Conservation (phyloP, 495 filamentous ascomycete genomes). For the Massariosphaeria phaeospora region DNA sequence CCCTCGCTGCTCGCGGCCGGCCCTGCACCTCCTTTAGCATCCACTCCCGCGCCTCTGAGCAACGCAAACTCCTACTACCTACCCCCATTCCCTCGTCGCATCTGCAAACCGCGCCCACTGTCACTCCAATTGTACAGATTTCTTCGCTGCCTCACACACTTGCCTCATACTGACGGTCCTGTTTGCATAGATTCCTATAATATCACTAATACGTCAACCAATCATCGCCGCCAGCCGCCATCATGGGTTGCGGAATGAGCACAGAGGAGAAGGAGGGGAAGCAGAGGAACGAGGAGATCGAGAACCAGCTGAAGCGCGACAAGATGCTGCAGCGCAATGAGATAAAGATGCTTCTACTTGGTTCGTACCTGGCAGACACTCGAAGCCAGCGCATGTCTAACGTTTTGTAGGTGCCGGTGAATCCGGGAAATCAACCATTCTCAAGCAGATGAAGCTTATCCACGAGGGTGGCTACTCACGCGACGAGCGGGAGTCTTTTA, state of each 20-base stretch:
- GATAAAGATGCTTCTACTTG: conserved; percentile 46
- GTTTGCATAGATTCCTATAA: conserved; percentile 15
- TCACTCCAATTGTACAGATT: too few relatives aligned
- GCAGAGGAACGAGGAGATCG: conserved; percentile 53
- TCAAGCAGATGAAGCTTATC: conserved; percentile 99
- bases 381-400: conserved; percentile 12
- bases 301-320: conserved; percentile 45
- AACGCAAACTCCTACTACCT: conserved; percentile 8
- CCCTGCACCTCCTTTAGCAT: not conserved
- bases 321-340: conserved; percentile 43
- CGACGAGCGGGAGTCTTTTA: conserved; percentile 85
- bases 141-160: not conserved
- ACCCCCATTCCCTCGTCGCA: not conserved
- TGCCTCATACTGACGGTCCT: conserved; percentile 9
- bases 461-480: conserved; percentile 89
- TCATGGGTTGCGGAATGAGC: conserved; percentile 99
- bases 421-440: conserved; percentile 94
- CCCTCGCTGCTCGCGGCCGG: not conserved
- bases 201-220: conserved; percentile 10
- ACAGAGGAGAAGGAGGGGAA: conserved; percentile 99
- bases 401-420: conserved; percentile 79
- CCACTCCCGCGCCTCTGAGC: conserved; percentile 1
- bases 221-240: conserved; percentile 42
- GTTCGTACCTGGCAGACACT: conserved; percentile 32
- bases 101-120: not conserved